Evolutionary conservation across 441 rosid species (phyloP).

Genomic region (Macaranga tanarius): DNA sequence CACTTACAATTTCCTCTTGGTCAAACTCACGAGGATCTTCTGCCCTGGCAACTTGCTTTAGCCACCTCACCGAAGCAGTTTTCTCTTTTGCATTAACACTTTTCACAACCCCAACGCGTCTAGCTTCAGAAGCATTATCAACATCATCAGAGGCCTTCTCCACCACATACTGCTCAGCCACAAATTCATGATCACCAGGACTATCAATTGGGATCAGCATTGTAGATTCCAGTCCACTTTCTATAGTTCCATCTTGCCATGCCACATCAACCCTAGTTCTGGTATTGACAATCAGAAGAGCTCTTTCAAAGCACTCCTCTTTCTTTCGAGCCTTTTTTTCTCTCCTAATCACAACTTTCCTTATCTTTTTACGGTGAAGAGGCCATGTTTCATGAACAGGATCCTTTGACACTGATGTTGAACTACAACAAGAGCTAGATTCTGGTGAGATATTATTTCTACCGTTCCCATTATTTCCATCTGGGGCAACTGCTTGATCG

Average conservation of each 20-base stretch:
- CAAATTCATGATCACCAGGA: constrained; percentile 98
- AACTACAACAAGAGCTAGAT: constrained; percentile 50
- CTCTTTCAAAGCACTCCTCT: constrained; percentile 86
- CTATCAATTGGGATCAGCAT: constrained; percentile 84
- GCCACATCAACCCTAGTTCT: constrained; percentile 74
- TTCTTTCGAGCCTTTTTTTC: constrained; percentile 81
- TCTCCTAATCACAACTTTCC: constrained; percentile 76
- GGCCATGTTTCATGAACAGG: constrained; percentile 75
- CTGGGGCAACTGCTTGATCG: constrained; percentile 34
- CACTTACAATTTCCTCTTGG: constrained; percentile 88
- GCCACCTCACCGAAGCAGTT: constrained; percentile 87
- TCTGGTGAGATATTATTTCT: constrained; percentile 36
- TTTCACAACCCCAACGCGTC: constrained; percentile 82
- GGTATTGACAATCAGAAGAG: constrained; percentile 66
- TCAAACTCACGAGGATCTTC: constrained; percentile 88
- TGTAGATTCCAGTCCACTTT: constrained; percentile 50
- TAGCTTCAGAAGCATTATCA: constrained; percentile 58
- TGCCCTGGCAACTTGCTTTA: constrained; percentile 63
- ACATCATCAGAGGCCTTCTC: constrained; percentile 78
- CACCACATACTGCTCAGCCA: constrained; percentile 89
- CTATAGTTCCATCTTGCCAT: constrained; percentile 90
- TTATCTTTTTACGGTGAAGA: constrained; percentile 83
- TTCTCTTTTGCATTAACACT: constrained; percentile 93
- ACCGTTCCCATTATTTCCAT: constrained; percentile 36
- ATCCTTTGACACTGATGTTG: constrained; percentile 56